Evolutionary conservation across 2,329 filamentous ascomycete species (phyloP).

Genomic region (Delphinella strobiligena): DNA sequence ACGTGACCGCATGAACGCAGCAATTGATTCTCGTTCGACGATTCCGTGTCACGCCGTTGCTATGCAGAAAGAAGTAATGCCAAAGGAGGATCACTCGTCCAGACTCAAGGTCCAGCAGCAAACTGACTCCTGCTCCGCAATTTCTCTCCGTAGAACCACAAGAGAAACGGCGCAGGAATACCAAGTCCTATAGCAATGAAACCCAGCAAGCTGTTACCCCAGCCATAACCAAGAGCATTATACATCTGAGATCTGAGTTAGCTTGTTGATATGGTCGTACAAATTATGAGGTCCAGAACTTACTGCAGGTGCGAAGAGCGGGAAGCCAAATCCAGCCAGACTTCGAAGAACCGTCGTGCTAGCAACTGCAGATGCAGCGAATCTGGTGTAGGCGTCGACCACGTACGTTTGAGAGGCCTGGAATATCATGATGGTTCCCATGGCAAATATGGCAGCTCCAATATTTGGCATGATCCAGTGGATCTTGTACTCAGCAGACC

Average conservation of each 20-base stretch:
- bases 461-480: constrained; percentile 52
- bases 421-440: constrained; percentile 45
- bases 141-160: constrained; percentile 30
- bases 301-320: constrained; percentile 48
- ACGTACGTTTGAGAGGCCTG: constrained; percentile 51
- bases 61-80: background rate
- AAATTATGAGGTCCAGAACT: too few relatives aligned
- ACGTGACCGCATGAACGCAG: too few relatives aligned
- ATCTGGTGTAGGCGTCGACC: constrained; percentile 41
- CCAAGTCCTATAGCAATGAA: constrained; percentile 43
- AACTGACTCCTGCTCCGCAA: constrained; percentile 15
- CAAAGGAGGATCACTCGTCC: too few relatives aligned
- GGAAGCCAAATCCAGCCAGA: constrained; percentile 46
- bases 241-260: too few relatives aligned
- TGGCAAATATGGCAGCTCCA: constrained; percentile 42
- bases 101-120: constrained; percentile 5
- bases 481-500: constrained; percentile 39
- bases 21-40: too few relatives aligned
- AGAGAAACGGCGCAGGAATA: constrained; percentile 34
- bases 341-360: constrained; percentile 44
- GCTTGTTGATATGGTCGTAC: too few relatives aligned
- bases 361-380: constrained; percentile 39
- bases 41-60: too few relatives aligned
- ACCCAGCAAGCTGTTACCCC: constrained; percentile 43
- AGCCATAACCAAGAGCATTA: constrained; percentile 32